Evolutionary conservation across 495 filamentous ascomycete genomes (phyloP).

Genomic region (Trichocladium uniseriatum): DNA sequence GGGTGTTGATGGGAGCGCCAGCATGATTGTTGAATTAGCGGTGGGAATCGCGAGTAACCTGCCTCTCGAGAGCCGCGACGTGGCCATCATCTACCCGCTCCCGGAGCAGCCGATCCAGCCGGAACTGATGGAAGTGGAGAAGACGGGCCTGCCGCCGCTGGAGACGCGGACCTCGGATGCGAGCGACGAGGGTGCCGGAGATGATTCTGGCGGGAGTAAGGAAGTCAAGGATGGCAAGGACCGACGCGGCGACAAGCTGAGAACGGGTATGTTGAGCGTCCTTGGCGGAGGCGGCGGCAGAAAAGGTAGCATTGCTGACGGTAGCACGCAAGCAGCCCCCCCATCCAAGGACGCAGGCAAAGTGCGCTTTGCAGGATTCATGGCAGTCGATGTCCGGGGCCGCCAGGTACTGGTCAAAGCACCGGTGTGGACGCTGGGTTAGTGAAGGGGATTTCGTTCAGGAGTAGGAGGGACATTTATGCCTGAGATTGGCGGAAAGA

Average conservation of each 20-base stretch:
- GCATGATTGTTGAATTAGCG: conserved; percentile 89
- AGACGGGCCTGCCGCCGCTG: conserved; percentile 59
- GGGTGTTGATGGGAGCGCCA: conserved; percentile 69
- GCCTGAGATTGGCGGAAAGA: not conserved
- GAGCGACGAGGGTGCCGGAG: conserved; percentile 16
- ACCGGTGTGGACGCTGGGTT: conserved; percentile 66
- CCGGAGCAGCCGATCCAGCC: conserved; percentile 59
- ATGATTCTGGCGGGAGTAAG: conserved; percentile 2
- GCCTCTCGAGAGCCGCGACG: conserved; percentile 84
- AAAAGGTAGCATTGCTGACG: conserved; percentile 31
- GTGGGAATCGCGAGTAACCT: conserved; percentile 78
- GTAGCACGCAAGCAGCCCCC: conserved; percentile 32
- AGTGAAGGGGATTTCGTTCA: not conserved
- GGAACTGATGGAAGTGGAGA: conserved; percentile 77
- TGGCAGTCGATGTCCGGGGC: conserved; percentile 77
- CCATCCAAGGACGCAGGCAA: conserved; percentile 37
- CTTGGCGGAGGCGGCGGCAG: conserved; percentile 18
- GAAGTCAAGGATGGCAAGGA: conserved; percentile 36
- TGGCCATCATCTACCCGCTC: conserved; percentile 72
- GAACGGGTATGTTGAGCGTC: conserved; percentile 25
- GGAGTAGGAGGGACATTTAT: not conserved
- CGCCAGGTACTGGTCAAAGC: conserved; percentile 79
- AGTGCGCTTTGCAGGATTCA: conserved; percentile 76
- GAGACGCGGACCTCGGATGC: conserved; percentile 45
- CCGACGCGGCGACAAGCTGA: conserved; percentile 33